phyloP scores from a whole-genome alignment of 257 asterid genomes.

The Datura wrightii region DNA sequence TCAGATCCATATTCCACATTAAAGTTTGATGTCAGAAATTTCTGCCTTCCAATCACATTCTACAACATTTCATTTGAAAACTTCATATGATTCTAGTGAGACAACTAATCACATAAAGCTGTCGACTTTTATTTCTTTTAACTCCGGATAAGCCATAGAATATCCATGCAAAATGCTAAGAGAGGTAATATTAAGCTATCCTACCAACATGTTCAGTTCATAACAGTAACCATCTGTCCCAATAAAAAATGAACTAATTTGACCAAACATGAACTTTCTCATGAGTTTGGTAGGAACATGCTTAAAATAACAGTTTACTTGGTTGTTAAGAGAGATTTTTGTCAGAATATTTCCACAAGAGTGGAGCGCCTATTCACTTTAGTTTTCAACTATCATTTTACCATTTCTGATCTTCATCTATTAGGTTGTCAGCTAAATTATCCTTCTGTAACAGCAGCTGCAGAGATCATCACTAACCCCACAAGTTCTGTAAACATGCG shows the following conservation, averaged over 20 bases:
- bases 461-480: neutral
- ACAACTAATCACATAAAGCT: neutral
- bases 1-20: neutral
- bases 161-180: slow-evolving; percentile 18
- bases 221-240: neutral
- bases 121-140: neutral
- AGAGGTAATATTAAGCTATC: neutral
- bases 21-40: neutral
- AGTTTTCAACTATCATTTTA: neutral
- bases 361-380: slow-evolving; percentile 2
- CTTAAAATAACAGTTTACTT: neutral
- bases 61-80: slow-evolving; percentile 7
- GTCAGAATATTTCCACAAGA: neutral
- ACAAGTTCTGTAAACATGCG: neutral
- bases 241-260: neutral
- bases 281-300: neutral
- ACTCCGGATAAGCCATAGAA: neutral
- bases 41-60: neutral
- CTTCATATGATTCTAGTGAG: slow-evolving; percentile 2
- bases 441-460: neutral
- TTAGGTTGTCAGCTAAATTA: neutral
- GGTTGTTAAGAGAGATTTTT: neutral
- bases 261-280: neutral
- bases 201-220: neutral
- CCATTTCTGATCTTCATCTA: neutral